Evolutionary conservation across 2,329 filamentous ascomycete species (phyloP), one percentile per base, ranked within the genome.

Genomic region (Alternaria sp.): DNA sequence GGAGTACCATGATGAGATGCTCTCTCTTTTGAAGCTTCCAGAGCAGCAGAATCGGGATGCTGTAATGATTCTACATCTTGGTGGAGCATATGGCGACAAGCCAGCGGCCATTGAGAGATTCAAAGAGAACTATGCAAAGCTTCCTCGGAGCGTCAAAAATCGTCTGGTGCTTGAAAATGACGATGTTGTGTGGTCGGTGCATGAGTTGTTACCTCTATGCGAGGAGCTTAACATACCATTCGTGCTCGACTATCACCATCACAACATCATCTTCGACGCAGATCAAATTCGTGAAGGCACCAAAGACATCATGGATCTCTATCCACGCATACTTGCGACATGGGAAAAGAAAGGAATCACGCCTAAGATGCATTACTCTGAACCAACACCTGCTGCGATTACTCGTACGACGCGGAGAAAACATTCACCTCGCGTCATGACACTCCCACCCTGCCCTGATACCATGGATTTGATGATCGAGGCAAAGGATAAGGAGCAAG

Each of bases 391-490:
- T 0, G 82, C 86, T n/a, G 92, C 93, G 1, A 85, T 96, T 39
- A 96, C 93, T 0, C 85, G 85, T 0, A 85, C 87, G 0, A 90
- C 96, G 65, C 83, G 93, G 28, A 85, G 94, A 58, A 97, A 96
- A 77, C 94, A 98, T 72, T 92, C 88, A 34, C 84, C 92, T 0
- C 86, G 94, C 8, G 92, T 96, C 2, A 84, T 84, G 64, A 90
- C 88, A 0, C 78, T 98, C 0, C 94, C 94, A 0, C 93, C 94
- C 0, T 97, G 94, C 69, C 83, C 88, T 4, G 81, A 86, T 1
- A 88, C 90, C 31, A 95, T 96, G 90, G 94, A 97, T 72, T 82
- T 98, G n/a, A 98, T 98, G 94, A 97, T 98, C 60, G 94, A 98
- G 79, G 94, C 94, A 46, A 98, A 98, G 76, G 94, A 97, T 73